Conservation (phyloP, 2,329 filamentous ascomycete species). For the Dactylellina sp. region DNA sequence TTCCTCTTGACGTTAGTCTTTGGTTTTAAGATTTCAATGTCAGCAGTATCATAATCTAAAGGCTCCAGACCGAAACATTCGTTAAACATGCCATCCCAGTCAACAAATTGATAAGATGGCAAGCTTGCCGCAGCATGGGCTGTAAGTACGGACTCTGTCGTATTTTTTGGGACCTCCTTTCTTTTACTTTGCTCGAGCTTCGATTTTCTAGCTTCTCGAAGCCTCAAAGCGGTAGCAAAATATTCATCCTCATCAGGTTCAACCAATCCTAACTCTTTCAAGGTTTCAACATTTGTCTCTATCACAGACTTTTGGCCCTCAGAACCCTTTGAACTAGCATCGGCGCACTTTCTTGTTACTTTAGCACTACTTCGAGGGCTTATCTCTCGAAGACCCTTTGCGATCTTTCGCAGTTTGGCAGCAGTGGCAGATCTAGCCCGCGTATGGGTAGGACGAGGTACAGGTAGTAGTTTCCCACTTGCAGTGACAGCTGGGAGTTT, state of each 20-base stretch:
- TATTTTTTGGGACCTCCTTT: not conserved
- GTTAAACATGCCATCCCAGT: slow-evolving; percentile 36
- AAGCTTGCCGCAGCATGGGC: not conserved
- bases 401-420: not conserved
- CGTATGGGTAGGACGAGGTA: not conserved
- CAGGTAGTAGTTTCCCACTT: not conserved
- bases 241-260: slow-evolving; percentile 22
- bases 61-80: slow-evolving; percentile 4
- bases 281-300: not conserved
- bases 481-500: not conserved
- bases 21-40: not conserved
- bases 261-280: not conserved
- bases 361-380: not conserved
- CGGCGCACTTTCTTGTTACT: not conserved
- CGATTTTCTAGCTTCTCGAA: not conserved
- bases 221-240: slow-evolving; percentile 13
- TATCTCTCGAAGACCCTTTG: not conserved
- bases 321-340: not conserved
- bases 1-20: not conserved
- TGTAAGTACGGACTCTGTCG: not conserved
- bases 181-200: not conserved
- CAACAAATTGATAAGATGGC: slow-evolving; percentile 8
- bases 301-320: not conserved
- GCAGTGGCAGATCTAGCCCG: not conserved
- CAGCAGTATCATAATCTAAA: not conserved